Evolutionary conservation across 202 grass and related monocot genomes (phyloP), one percentile per base, ranked within the genome.

Genomic region (Schoenoplectus tabernaemontani): DNA sequence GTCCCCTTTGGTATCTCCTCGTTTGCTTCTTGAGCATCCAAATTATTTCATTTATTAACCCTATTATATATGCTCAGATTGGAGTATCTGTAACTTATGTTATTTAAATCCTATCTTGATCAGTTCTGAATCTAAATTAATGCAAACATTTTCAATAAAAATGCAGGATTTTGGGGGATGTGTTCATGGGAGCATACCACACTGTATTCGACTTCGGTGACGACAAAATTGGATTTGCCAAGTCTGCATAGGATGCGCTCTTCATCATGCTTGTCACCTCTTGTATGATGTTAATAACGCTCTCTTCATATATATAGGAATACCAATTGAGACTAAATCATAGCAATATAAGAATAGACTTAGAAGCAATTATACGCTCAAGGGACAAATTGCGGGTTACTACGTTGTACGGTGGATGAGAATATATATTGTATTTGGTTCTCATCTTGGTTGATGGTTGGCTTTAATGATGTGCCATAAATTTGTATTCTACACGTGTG

Each of bases 181-280:
- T 98, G 30, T 98, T 98, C 83, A 95, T 98, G 96, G 91, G 96
- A 17, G 91, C 89, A 39, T 98, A 98, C 82, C 95, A 98, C 75
- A 98, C 91, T 0, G 86, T 95, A 39, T 98, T 98, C 13, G 91
- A 98, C 81, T 95, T 98, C 1, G 95, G 91, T 15, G 64, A 98
- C 0, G 58, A 91, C 68, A 90, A 83, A 73, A 90, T 98, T 11
- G 95, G 95, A 43, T 98, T 98, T 26, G 91, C 95, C 0, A 42
- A 83, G 81, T 85, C 91, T 2, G 88, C 71, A 3, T 97, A 80
- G 89, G 37, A 84, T 28, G 28, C 13, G 34, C 22, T 53, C 32
- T 76, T 22, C 47, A 38, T 23, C 68, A 24, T 38, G 36, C 5
- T 46, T 17, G 47, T 64, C 13, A n/a, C 10, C 17, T 78, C 9